Base-by-base conservation (phyloP, 2,329 filamentous ascomycete species). In the Xylariaceae sp. region DNA sequence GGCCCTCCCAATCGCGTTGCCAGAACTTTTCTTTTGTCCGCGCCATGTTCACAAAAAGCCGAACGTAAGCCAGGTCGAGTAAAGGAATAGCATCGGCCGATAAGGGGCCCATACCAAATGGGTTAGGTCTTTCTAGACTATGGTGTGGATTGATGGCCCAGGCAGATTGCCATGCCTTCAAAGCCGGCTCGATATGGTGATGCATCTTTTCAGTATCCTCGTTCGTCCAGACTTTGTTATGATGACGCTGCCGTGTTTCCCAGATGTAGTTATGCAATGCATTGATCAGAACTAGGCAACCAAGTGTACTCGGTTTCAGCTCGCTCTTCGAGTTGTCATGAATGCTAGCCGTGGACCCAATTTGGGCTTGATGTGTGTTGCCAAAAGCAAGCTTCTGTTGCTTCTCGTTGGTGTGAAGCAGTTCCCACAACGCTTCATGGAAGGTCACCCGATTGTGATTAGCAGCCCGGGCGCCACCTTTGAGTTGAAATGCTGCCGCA, bases 191-290 rank as follows among this genome's bases (percentile, higher is more conserved):
- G 59, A 97, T 95, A 70, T 96, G 92, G 1, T 89, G 85, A 72
- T 97, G 92, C 92, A 97, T 96, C 64, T 92, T 91, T 66, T 97
- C 92, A 0, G 91, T 96, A 74, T 97, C 93, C 65, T 93, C 88
- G 39, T 88, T 85, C 1, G 92, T 96, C 93, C 93, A 97, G 53
- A 91, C 81, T 63, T 91, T 88, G 67, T 89, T 92, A 67, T 92
- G 88, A 67, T 97, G 92, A 55, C 92, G 82, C 74, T 96, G 92
- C 23, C 93, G 83, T 0, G 92, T 97, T 75, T 97, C 93, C 94
- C 94, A 97, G 50, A 97, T 97, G 74, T 96, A 97, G 68, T 97
- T 97, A 76, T 97, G 94, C 23, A 97, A 80, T 2, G 94, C 92
- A 71, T 96, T 93, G 72, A 97, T 97, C 63, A 99, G 77, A 4